A percentile compares a stretch with the other conserved stretches of the same genome.
Evolutionary conservation across 2,329 filamentous ascomycete species (phyloP).

Genomic region (Neopestalotiopsis clavispora): DNA sequence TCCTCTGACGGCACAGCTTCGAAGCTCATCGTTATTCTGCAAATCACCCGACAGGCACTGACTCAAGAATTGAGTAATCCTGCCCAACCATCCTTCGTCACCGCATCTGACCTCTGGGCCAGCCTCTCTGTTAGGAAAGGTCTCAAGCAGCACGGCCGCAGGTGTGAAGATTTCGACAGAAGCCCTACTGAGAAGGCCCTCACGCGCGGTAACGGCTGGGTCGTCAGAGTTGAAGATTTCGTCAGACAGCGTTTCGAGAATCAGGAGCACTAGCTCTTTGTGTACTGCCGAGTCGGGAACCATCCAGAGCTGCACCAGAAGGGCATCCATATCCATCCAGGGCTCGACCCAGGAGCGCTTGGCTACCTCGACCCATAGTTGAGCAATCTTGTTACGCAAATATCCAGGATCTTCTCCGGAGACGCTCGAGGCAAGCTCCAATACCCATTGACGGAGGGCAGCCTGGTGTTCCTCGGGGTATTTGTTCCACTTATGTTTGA

Average conservation of each 20-base stretch:
- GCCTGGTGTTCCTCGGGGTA: constrained; percentile 71
- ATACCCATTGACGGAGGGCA: constrained; percentile 75
- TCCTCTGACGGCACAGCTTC: constrained; percentile 74
- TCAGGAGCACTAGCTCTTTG: constrained; percentile 85
- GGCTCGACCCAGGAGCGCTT: constrained; percentile 92
- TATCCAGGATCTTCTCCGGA: constrained; percentile 77
- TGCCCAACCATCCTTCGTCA: constrained; percentile 84
- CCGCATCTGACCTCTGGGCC: constrained; percentile 75
- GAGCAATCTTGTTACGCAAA: constrained; percentile 89
- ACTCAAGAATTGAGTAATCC: constrained; percentile 75
- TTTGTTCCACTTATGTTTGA: constrained; percentile 82
- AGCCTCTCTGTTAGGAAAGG: constrained; percentile 74
- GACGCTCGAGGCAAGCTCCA: constrained; percentile 52
- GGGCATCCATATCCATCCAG: constrained; percentile 93
- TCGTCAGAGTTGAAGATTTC: constrained; percentile 94
- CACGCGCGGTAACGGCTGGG: constrained; percentile 79
- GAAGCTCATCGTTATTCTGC: constrained; percentile 69
- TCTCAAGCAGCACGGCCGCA: constrained; percentile 71
- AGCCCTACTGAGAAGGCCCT: constrained; percentile 83
- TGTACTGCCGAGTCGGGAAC: constrained; percentile 63
- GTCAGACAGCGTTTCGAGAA: constrained; percentile 91
- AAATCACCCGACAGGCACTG: constrained; percentile 72
- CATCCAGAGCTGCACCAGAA: constrained; percentile 85
- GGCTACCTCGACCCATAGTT: constrained; percentile 93
- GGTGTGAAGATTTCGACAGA: constrained; percentile 95